Base-by-base conservation (phyloP, 805 yeast genomes). In the Millerozyma miso region DNA sequence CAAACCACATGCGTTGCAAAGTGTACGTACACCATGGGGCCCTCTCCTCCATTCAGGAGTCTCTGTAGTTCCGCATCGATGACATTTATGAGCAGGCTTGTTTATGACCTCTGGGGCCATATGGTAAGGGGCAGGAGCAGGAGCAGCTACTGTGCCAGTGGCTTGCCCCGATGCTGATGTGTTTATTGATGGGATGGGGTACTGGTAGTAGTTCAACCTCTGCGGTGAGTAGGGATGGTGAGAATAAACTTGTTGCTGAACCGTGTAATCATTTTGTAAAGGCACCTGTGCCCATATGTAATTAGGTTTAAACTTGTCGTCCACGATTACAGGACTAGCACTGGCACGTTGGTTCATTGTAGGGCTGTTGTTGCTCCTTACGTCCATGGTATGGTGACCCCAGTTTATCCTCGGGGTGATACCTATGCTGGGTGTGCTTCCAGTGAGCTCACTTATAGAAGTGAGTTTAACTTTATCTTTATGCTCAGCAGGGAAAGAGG, bases 1-100 rank as follows among this genome's bases (percentile, higher is more conserved):
- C 37, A 68, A 61, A 0, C 74, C 74, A 50, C 74, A 68, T 1
- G 74, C 74, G 45, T 68, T 68, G 46, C 74, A 68, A 35, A 68
- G 55, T 0, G 74, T 68, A n/a, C 73, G 53, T n/a, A 66, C 70
- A 1, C 74, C 74, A 36, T 67, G 65, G 8, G 74, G 74, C 3
- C 74, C 74, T 36, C 73, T 54, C 41, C 74, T 54, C 74, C 74
- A 68, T 50, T 68, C 74, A 4, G 73, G 74, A 1, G 74, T 68
- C 44, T 70, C 74, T 1, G 73, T 69, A 31, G 74, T 69, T 13
- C 74, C 74, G 45, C 75, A 70, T 26, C 75, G 51, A 42, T 70
- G 74, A 42, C 75, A 70, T 46, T 62, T 64, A 46, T 69, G 66
- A 14, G 49, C 46, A 4, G 59, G 62, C 39, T 62, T 63, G 43